A percentile compares a stretch with the other conserved stretches of the same genome.
Conservation (phyloP, 2,329 filamentous ascomycete genomes). For the Penicillium crustosum region DNA sequence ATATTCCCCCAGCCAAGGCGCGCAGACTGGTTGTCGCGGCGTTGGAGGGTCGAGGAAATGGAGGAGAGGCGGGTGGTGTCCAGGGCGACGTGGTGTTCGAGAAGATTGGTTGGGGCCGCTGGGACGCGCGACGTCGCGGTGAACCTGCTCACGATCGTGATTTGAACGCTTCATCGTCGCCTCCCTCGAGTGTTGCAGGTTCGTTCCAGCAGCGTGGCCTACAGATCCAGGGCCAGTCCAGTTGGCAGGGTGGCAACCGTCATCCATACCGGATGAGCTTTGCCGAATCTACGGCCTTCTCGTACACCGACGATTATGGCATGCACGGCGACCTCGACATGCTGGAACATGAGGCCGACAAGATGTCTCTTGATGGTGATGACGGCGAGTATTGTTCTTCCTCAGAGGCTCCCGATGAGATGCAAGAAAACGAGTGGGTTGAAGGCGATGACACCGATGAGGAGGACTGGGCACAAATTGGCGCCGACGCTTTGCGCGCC, state of each 20-base stretch:
- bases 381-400: constrained; percentile 67
- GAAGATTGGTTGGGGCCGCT: constrained; percentile 96
- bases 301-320: constrained; percentile 65
- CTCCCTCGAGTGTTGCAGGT: constrained; percentile 52
- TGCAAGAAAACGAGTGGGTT: constrained; percentile 71
- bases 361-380: constrained; percentile 84
- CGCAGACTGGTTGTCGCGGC: constrained; percentile 89
- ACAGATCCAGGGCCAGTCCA: constrained; percentile 46
- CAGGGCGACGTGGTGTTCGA: constrained; percentile 68
- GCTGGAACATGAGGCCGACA: constrained; percentile 84
- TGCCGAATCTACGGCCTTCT: constrained; percentile 72
- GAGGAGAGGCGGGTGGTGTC: constrained; percentile 53
- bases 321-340: constrained; percentile 62
- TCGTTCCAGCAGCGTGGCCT: constrained; percentile 49
- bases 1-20: constrained; percentile 85
- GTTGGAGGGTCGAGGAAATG: constrained; percentile 72
- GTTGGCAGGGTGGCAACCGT: constrained; percentile 33
- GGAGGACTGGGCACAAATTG: constrained; percentile 91
- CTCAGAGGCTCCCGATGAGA: constrained; percentile 66
- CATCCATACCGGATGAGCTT: constrained; percentile 60
- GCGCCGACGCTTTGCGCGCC: constrained; percentile 77
- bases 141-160: constrained; percentile 48
- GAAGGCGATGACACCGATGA: constrained; percentile 91
- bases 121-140: constrained; percentile 78
- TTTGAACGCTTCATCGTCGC: constrained; percentile 49